Conservation (phyloP, 768 basidiomycete species). For the Lactarius hatsudake region DNA sequence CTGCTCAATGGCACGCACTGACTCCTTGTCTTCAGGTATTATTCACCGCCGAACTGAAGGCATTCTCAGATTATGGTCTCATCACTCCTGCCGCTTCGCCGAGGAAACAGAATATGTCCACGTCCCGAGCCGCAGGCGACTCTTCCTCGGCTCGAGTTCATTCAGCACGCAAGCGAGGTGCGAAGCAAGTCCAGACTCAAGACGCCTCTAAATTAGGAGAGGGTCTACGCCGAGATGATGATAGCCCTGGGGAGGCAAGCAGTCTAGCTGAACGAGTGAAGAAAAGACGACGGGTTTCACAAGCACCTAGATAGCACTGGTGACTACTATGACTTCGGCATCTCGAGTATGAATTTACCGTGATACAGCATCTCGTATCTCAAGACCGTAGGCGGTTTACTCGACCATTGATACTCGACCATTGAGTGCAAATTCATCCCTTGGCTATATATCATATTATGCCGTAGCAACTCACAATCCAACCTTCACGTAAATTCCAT, state of each 20-base stretch:
- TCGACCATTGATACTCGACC: too few species aligned
- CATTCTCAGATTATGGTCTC: constrained; percentile 60
- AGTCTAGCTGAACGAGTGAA: constrained; percentile 21
- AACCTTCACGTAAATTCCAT: too few species aligned
- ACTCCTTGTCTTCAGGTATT: constrained; percentile 49
- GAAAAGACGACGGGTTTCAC: constrained; percentile 12
- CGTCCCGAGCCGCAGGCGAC: constrained; percentile 31
- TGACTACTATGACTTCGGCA: not conserved
- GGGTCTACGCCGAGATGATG: not conserved
- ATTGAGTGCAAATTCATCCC: too few species aligned
- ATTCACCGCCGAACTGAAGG: constrained; percentile 71
- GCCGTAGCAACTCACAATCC: too few species aligned
- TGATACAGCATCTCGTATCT: too few species aligned
- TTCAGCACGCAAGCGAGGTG: constrained; percentile 7
- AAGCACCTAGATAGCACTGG: not conserved
- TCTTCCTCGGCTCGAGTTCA: not conserved
- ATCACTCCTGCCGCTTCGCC: constrained; percentile 29
- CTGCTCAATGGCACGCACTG: not conserved
- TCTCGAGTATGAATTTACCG: too few species aligned
- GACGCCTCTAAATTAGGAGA: not conserved
- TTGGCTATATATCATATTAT: too few species aligned
- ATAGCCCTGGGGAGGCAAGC: not conserved
- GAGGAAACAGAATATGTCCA: not conserved
- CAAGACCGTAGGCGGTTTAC: too few species aligned
- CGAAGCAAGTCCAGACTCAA: not conserved